A percentile compares a stretch with the other conserved stretches of the same genome.
phyloP scores from a whole-genome alignment of 306 rosid genomes.

The Prunus mira region DNA sequence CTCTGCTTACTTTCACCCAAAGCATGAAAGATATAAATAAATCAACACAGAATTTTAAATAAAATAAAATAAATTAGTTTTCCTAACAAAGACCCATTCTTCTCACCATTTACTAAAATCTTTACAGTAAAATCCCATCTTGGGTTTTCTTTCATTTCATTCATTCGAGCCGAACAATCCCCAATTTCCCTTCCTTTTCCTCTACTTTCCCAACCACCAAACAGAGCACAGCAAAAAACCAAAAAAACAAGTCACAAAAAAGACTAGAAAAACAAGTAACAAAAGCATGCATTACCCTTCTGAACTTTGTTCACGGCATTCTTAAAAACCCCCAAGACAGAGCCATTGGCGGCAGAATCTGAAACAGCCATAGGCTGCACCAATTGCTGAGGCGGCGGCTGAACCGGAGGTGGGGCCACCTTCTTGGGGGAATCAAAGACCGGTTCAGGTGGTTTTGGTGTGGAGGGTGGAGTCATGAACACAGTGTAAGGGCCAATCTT shows the following conservation, averaged over 20 bases:
- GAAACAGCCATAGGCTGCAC: conserved; percentile 31
- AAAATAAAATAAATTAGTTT: background rate
- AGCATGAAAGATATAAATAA: background rate
- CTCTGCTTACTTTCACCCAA: background rate
- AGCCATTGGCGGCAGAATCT: conserved; percentile 34
- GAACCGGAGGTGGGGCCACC: conserved; percentile 39
- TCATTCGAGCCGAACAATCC: background rate
- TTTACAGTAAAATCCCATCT: background rate
- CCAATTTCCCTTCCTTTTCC: background rate
- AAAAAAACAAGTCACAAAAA: background rate
- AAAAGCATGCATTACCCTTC: conserved; percentile 46
- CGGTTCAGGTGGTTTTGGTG: conserved; percentile 56
- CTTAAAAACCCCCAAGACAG: conserved; percentile 59
- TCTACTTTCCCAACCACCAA: background rate
- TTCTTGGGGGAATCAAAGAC: conserved; percentile 61
- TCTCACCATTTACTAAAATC: background rate
- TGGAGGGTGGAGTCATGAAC: conserved; percentile 92
- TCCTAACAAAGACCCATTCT: background rate
- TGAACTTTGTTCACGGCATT: conserved; percentile 79
- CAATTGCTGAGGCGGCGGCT: conserved; percentile 84
- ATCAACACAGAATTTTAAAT: background rate
- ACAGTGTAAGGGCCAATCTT: conserved; percentile 99
- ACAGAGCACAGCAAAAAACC: background rate
- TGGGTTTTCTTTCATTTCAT: background rate
- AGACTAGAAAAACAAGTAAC: background rate